Conservation (phyloP, 1,284 basidiomycete species). For the Ceratobasidium sp. region DNA sequence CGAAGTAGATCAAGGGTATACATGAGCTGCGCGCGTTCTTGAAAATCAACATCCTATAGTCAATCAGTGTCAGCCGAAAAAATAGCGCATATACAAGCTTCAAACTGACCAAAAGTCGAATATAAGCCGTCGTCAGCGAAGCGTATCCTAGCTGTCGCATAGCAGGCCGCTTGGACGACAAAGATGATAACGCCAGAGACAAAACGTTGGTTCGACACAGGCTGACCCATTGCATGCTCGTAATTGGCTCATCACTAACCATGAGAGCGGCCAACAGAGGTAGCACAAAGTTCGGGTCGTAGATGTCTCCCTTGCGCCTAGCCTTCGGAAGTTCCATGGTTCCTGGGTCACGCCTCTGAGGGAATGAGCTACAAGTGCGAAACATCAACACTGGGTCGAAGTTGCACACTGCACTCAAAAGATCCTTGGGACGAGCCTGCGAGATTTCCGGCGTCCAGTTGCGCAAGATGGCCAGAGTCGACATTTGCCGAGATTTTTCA, state of each 20-base stretch:
- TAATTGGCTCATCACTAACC: slow-evolving; percentile 67
- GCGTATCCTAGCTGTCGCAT: slow-evolving; percentile 69
- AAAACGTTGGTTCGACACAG: slow-evolving; percentile 86
- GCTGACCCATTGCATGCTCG: slow-evolving; percentile 84
- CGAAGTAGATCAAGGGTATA: slow-evolving; percentile 82
- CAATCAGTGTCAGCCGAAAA: slow-evolving; percentile 3
- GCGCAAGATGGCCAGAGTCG: slow-evolving; percentile 70
- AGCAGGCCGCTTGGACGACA: slow-evolving; percentile 76
- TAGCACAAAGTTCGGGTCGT: slow-evolving; percentile 87
- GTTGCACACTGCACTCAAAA: slow-evolving; percentile 75
- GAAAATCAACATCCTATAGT: slow-evolving; percentile 73
- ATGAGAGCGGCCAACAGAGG: slow-evolving; percentile 77
- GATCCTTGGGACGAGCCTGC: slow-evolving; percentile 61
- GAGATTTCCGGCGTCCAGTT: slow-evolving; percentile 69
- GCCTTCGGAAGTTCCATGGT: slow-evolving; percentile 54
- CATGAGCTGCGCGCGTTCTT: slow-evolving; percentile 82
- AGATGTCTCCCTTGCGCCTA: slow-evolving; percentile 63
- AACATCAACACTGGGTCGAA: slow-evolving; percentile 80
- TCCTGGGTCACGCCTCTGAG: slow-evolving; percentile 66
- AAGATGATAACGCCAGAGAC: slow-evolving; percentile 77
- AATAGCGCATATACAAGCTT: neutral
- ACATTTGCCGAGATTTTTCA: slow-evolving; percentile 77
- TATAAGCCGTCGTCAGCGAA: slow-evolving; percentile 53
- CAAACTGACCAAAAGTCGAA: slow-evolving; percentile 54
- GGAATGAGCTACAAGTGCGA: slow-evolving; percentile 80